Evolutionary conservation across 2,329 filamentous ascomycete species (phyloP), one percentile per base, ranked within the genome.

Genomic region (Aspergillus sp.): DNA sequence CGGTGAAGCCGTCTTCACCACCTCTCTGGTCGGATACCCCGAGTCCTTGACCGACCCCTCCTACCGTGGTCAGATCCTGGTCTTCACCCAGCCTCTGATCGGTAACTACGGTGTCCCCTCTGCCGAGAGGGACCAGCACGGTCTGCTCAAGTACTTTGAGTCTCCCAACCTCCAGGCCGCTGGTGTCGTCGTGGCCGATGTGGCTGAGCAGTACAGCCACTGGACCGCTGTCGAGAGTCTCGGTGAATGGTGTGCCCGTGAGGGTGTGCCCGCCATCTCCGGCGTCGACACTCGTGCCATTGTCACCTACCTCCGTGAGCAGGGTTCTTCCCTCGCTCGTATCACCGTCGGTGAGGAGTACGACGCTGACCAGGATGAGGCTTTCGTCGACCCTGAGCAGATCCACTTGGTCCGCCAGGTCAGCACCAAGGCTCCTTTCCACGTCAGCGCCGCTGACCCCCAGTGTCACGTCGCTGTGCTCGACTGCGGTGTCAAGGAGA

Each of bases 401-500:
- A 96, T 98, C 81, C 96, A 99, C 83, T 83, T 98, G 65, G 95
- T 98, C 70, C 91, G 91, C 79, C 91, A 91, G 71, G 95, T 99
- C 69, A 96, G 91, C 83, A 99, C 95, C 79, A 99, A 99, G 83
- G 91, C 93, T 65, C 95, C 95, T 44, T 99, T 98, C 83, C 92
- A 98, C 71, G 90, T 98, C 66, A 90, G 91, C 76, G 92, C 93
- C 54, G 86, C 88, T 32, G 86, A 89, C 67, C 92, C 94, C 65
- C 87, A 90, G 72, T 89, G 91, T 76, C 95, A 99, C 81, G 87
- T 99, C 69, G 95, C 94, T 61, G 85, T 99, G 68, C 90, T 99
- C 75, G 95, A 99, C 81, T 99, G 95, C 73, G 95, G 95, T 83
- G 95, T 98, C 69, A 99, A 99, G 86, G 95, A 99, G 86, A 99